phyloP scores from a whole-genome alignment of 2,329 filamentous ascomycete species.

The Fusarium chuoi region DNA sequence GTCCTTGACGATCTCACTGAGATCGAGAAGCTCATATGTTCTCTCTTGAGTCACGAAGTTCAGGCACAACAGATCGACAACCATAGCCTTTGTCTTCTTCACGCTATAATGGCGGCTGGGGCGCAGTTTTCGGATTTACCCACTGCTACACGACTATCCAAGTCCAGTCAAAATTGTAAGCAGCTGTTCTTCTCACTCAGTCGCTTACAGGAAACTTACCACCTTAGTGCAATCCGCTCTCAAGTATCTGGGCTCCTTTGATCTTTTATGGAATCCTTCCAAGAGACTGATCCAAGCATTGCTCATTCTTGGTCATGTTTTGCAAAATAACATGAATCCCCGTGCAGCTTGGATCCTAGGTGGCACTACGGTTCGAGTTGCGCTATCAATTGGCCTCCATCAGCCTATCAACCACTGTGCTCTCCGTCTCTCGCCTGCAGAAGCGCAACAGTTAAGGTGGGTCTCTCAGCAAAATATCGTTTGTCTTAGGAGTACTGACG shows the following conservation, averaged over 20 bases:
- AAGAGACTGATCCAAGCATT: constrained; percentile 26
- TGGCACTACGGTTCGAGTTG: constrained; percentile 28
- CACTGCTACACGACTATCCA: neutral
- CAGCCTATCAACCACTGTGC: neutral
- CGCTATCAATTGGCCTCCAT: constrained; percentile 28
- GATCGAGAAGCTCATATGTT: constrained; percentile 26
- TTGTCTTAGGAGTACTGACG: neutral
- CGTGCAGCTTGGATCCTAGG: constrained; percentile 34
- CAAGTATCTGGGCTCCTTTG: constrained; percentile 4
- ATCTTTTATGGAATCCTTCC: constrained; percentile 25
- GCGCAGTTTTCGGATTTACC: constrained; percentile 33
- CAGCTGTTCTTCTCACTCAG: fast-evolving
- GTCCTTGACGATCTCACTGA: constrained; percentile 13
- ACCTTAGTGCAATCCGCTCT: constrained; percentile 13
- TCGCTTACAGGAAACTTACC: neutral
- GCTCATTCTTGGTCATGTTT: constrained; percentile 29
- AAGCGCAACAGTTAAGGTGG: constrained; percentile 22
- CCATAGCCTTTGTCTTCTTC: constrained; percentile 23
- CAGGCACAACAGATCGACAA: neutral
- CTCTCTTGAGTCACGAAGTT: neutral
- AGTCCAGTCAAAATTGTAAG: constrained; percentile 18
- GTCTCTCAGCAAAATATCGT: fast-evolving
- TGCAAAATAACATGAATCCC: constrained; percentile 36
- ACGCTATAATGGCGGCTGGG: constrained; percentile 34
- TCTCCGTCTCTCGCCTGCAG: neutral